phyloP scores from a whole-genome alignment of 805 yeast species.

The Candida michaelii region DNA sequence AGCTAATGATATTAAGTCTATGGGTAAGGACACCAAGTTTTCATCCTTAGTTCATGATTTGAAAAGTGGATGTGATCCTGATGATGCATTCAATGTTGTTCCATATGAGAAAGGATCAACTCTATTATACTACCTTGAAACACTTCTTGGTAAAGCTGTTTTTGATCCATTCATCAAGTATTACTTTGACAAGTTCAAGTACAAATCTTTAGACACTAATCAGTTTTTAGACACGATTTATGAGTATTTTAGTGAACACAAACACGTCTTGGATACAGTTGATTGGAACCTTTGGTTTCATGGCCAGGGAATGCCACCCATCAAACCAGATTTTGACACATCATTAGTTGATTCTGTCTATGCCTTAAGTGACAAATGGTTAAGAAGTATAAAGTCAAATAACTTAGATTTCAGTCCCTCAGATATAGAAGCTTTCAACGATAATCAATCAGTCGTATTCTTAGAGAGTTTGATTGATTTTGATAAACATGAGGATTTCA shows the following conservation, averaged over 20 bases:
- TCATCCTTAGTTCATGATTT: slow-evolving; percentile 70
- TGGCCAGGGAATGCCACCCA: slow-evolving; percentile 83
- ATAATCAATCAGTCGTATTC: slow-evolving; percentile 79
- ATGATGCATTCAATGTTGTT: slow-evolving; percentile 82
- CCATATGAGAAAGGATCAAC: slow-evolving; percentile 92
- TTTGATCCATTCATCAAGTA: slow-evolving; percentile 81
- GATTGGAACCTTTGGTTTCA: slow-evolving; percentile 88
- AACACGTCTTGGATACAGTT: slow-evolving; percentile 56
- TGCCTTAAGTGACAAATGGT: slow-evolving; percentile 67
- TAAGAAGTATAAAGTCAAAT: slow-evolving; percentile 26
- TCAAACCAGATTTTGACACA: slow-evolving; percentile 76
- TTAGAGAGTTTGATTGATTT: slow-evolving; percentile 63
- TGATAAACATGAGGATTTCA: slow-evolving; percentile 39
- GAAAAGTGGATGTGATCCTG: slow-evolving; percentile 74
- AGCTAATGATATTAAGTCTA: slow-evolving; percentile 61
- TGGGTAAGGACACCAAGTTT: slow-evolving; percentile 58
- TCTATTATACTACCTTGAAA: slow-evolving; percentile 72
- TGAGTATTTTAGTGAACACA: slow-evolving; percentile 55
- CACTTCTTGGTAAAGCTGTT: slow-evolving; percentile 52
- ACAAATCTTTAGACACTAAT: slow-evolving; percentile 74
- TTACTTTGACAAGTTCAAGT: slow-evolving; percentile 70
- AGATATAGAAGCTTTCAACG: slow-evolving; percentile 60
- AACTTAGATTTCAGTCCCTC: slow-evolving; percentile 37
- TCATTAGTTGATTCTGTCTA: slow-evolving; percentile 73
- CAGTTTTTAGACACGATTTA: slow-evolving; percentile 76